Percentiles rank a stretch among this genome's conserved stretches.
phyloP scores from a whole-genome alignment of 1,284 basidiomycete species.

The Naganishia cerealis region DNA sequence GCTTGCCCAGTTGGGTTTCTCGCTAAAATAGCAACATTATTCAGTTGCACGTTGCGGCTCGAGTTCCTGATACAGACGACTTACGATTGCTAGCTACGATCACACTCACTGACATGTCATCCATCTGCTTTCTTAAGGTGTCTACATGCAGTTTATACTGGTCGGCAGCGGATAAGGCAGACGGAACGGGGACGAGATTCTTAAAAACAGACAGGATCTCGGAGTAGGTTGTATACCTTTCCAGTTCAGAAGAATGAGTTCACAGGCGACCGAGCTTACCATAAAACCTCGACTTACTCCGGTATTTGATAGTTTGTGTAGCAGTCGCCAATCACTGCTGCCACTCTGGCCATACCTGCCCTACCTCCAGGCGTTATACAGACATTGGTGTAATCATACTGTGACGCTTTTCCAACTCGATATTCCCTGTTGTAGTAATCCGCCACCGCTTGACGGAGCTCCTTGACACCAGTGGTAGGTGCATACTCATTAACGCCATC shows the following conservation, averaged over 20 bases:
- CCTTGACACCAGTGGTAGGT: conserved; percentile 86
- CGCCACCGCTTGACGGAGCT: conserved; percentile 44
- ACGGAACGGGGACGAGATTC: conserved; percentile 83
- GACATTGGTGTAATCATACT: conserved; percentile 84
- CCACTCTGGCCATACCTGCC: conserved; percentile 82
- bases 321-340: conserved; percentile 69
- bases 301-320: conserved; percentile 69
- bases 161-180: conserved; percentile 59
- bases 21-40: conserved; percentile 4
- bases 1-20: conserved; percentile 72
- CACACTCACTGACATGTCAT: conserved; percentile 76
- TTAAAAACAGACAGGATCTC: conserved; percentile 82
- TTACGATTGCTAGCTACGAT: conserved; percentile 75
- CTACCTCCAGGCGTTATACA: conserved; percentile 71
- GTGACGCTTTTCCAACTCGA: conserved; percentile 70
- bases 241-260: neutral
- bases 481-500: conserved; percentile 84
- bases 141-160: conserved; percentile 72
- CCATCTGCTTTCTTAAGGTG: conserved; percentile 66
- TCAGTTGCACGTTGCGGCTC: conserved; percentile 31
- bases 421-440: conserved; percentile 84
- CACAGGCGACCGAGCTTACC: neutral
- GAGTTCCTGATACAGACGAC: conserved; percentile 11
- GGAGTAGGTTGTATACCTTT: conserved; percentile 53
- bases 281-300: conserved; percentile 66